Percentiles rank a stretch among this genome's conserved stretches.
phyloP scores from a whole-genome alignment of 2,329 filamentous ascomycete species.

The Fragosphaeria purpurea region DNA sequence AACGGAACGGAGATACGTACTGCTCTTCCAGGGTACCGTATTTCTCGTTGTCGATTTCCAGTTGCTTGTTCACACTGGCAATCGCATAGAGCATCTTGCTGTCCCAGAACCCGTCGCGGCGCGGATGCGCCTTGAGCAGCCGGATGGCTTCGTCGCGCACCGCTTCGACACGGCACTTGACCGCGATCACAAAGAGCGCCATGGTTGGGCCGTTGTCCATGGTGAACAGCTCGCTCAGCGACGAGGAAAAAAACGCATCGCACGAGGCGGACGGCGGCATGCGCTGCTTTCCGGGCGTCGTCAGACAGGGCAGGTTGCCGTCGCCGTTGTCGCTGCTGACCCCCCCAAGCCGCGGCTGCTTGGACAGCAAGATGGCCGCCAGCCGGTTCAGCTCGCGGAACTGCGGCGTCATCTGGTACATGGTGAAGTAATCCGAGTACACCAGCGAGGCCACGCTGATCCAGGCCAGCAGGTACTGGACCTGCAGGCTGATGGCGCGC shows the following conservation, averaged over 20 bases:
- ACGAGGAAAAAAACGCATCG: no score
- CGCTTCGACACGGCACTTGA: constrained; percentile 28
- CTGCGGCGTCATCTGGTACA: constrained; percentile 29
- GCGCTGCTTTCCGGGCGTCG: constrained; percentile 13
- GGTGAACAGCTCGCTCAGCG: constrained; percentile 24
- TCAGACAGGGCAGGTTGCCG: not conserved
- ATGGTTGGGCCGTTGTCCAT: constrained; percentile 37
- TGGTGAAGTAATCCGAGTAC: constrained; percentile 25
- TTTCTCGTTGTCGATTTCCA: constrained; percentile 22
- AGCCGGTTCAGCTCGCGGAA: constrained; percentile 32
- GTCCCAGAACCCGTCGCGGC: constrained; percentile 34
- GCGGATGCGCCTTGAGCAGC: constrained; percentile 30
- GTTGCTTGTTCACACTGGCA: constrained; percentile 25
- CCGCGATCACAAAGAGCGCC: constrained; percentile 31
- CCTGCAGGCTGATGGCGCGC: constrained; percentile 28
- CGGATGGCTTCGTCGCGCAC: constrained; percentile 29
- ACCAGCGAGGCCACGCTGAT: constrained; percentile 29
- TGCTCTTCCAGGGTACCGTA: constrained; percentile 26
- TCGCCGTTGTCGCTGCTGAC: not conserved
- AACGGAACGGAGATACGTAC: constrained; percentile 10
- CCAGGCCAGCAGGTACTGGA: constrained; percentile 33
- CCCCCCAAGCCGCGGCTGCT: constrained; percentile 12
- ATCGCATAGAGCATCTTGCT: constrained; percentile 30
- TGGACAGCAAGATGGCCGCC: constrained; percentile 25
- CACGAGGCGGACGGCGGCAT: no score